These are phyloP conservation scores for Trichosporon coremiiforme DNA, from an alignment of 1,284 basidiomycete species.

Conservation along the genomic window DNA sequence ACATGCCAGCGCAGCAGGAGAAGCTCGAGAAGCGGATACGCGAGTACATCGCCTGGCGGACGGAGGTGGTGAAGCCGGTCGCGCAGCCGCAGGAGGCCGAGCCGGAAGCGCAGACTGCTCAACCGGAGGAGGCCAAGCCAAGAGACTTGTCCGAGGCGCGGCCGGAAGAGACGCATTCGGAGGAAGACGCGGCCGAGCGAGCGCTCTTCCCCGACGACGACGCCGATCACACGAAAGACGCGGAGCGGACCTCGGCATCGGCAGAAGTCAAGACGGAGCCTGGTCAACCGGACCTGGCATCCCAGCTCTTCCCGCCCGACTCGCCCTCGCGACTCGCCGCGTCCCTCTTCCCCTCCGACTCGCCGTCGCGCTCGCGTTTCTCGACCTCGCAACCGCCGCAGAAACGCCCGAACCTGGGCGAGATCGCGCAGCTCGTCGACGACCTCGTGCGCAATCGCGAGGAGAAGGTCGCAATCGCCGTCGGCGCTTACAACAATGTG, in stretches of 20 bases:
- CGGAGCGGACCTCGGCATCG: neutral
- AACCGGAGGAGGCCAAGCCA: neutral
- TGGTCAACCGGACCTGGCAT: neutral
- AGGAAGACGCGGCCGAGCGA: slow-evolving; percentile 4
- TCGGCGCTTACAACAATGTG: slow-evolving; percentile 58
- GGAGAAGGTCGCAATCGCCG: slow-evolving; percentile 60
- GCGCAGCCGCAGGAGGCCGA: neutral
- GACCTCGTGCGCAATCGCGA: slow-evolving; percentile 57
- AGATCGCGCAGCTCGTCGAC: slow-evolving; percentile 47
- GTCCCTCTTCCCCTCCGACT: neutral
- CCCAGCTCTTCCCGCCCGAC: slow-evolving; percentile 10
- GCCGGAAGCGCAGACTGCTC: neutral
- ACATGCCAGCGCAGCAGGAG: slow-evolving; percentile 42
- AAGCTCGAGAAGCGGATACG: slow-evolving; percentile 46
- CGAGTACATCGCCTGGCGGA: slow-evolving; percentile 40
- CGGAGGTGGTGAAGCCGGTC: slow-evolving; percentile 21
- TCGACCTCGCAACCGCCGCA: neutral
- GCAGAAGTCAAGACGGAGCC: slow-evolving; percentile 18
- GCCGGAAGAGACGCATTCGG: neutral
- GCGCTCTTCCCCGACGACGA: slow-evolving; percentile 19
- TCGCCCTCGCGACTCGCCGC: neutral
- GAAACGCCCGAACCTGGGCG: slow-evolving; percentile 35
- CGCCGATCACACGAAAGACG: too few relatives aligned
- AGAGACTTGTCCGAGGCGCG: neutral
- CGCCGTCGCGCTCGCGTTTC: neutral